These are phyloP conservation scores for Yarrowia galli DNA, from an alignment of 1,139 yeast genomes.

Conservation along the genomic window DNA sequence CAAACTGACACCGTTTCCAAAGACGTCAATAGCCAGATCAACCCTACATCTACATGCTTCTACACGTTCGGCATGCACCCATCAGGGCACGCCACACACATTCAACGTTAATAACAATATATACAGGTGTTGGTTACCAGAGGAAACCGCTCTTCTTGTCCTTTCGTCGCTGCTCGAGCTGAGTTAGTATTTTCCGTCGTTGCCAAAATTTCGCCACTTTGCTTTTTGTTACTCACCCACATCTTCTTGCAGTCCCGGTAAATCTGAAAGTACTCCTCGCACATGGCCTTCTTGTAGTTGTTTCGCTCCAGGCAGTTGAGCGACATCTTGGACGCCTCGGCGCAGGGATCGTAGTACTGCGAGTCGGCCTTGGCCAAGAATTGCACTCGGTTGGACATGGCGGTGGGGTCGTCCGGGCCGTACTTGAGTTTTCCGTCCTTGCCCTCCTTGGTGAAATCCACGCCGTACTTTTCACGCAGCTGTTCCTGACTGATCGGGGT, in stretches of 20 bases:
- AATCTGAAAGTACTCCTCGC: conserved; percentile 89
- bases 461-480: conserved; percentile 54
- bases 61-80: too few species aligned
- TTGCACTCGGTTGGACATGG: conserved; percentile 64
- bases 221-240: conserved; percentile 56
- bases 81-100: too few species aligned
- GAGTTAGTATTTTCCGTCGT: not conserved
- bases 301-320: conserved; percentile 78
- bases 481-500: conserved; percentile 25
- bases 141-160: conserved; percentile 41
- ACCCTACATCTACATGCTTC: too few species aligned
- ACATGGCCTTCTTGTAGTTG: conserved; percentile 75
- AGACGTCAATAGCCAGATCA: too few species aligned
- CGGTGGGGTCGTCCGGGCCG: conserved; percentile 84
- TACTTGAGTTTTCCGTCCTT: conserved; percentile 65
- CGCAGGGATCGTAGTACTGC: conserved; percentile 91
- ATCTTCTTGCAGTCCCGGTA: conserved; percentile 90
- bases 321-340: conserved; percentile 86
- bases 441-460: conserved; percentile 65
- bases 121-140: conserved; percentile 38
- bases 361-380: conserved; percentile 77
- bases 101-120: conserved; percentile 1
- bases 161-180: conserved; percentile 42
- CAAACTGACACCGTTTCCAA: too few species aligned
- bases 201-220: not conserved